A percentile compares a stretch with the other conserved stretches of the same genome.
These are phyloP conservation scores for Rhodotorula sp. DNA, from an alignment of 1,284 basidiomycete genomes.

Conservation along the genomic window DNA sequence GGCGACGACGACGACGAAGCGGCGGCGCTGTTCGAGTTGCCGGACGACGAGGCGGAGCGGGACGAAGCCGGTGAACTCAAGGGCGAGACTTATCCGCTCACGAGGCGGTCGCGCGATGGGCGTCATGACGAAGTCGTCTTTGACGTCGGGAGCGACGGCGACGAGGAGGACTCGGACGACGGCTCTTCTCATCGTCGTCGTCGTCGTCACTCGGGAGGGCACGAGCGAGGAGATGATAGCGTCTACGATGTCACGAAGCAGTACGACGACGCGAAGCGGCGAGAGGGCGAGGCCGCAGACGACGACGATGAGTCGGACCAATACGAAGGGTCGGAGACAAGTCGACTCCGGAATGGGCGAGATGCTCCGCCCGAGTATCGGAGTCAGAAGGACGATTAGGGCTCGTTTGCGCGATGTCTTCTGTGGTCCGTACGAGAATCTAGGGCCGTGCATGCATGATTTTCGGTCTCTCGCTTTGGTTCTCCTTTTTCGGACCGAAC, in stretches of 20 bases:
- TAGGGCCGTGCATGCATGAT: background rate
- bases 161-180: constrained; percentile 41
- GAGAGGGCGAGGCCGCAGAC: background rate
- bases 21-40: constrained; percentile 61
- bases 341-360: background rate
- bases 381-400: constrained; percentile 11
- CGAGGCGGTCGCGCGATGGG: constrained; percentile 30
- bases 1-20: constrained; percentile 88
- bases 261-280: background rate
- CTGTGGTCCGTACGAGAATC: no score
- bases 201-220: constrained; percentile 21
- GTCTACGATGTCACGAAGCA: constrained; percentile 26
- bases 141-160: constrained; percentile 70
- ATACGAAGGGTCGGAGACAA: no score
- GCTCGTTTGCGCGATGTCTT: no score
- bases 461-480: background rate
- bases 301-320: background rate
- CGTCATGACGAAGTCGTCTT: constrained; percentile 67
- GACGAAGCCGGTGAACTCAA: constrained; percentile 49
- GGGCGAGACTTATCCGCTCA: constrained; percentile 33
- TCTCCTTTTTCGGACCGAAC: no score
- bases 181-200: constrained; percentile 42
- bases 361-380: constrained; percentile 17
- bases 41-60: constrained; percentile 57
- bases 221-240: constrained; percentile 2